Evolutionary conservation across 352 stramenopile species (phyloP), one percentile per base, ranked within the genome.

Genomic region (Globisporangium alternatum): DNA sequence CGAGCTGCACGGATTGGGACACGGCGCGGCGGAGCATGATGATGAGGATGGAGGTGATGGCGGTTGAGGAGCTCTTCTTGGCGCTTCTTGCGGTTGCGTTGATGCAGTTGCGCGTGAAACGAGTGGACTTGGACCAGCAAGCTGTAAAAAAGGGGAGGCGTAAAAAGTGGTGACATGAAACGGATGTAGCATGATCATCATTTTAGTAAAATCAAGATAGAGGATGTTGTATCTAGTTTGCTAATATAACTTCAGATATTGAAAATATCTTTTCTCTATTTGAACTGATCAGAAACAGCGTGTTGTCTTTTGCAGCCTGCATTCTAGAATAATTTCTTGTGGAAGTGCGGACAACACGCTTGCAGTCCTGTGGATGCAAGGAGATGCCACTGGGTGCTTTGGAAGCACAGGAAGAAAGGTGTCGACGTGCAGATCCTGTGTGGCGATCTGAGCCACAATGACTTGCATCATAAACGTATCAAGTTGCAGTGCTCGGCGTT

Each of bases 21-120:
- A 91, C 61, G 33, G 81, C 75, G 61, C 82, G 82, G 48, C 80
- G 82, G 47, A 91, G 75, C 82, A 91, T 91, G 33, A 10, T 52
- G 44, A 7, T 9, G 39, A 44, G 10, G 25, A 15, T 31, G 53
- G 58, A 57, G 58, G 58, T 39, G 19, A 19, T 37, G 37, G 19
- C 8, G 45, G 7, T 13, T 7, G 58, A 13, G 48, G 15, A 56
- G 49, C 43, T 28, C 43, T 49, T 49, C 49, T 39, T 28, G 17
- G 22, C 25, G 43, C 25, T 61, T 61, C n/a, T 12, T 48, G n/a
- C 31, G 56, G 31, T 49, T 60, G 54, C 37, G 54, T 22, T 60
- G 55, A 60, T 60, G 54, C 54, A 48, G 54, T 48, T 60, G 60
- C n/a, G 22, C 8, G 19, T 57, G 51, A 67, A 67, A 67, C 62